phyloP scores from a whole-genome alignment of 2,329 filamentous ascomycete genomes.

The Colletotrichum aenigma region DNA sequence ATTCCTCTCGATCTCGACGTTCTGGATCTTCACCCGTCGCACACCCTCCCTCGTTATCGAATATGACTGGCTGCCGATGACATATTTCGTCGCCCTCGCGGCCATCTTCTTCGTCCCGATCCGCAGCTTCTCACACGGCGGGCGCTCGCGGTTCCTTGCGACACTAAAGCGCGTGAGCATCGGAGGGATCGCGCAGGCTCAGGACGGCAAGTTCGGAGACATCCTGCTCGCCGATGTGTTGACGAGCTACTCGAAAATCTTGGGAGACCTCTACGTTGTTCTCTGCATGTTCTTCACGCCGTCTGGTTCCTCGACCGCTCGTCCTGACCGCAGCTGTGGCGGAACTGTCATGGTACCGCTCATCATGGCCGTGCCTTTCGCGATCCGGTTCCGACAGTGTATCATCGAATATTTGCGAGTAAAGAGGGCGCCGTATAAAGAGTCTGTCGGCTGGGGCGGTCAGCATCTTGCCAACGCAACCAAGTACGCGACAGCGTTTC shows the following conservation, averaged over 20 bases:
- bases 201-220: constrained; percentile 94
- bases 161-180: constrained; percentile 80
- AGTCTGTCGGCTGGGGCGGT: constrained; percentile 73
- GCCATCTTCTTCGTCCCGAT: constrained; percentile 76
- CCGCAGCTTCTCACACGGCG: constrained; percentile 68
- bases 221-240: constrained; percentile 91
- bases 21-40: constrained; percentile 82
- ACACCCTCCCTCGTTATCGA: constrained; percentile 71
- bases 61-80: constrained; percentile 87
- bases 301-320: constrained; percentile 75
- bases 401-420: constrained; percentile 85
- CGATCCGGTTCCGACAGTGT: constrained; percentile 91
- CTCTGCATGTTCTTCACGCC: constrained; percentile 88
- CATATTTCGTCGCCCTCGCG: constrained; percentile 76
- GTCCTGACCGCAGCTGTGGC: constrained; percentile 82
- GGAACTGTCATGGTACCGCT: constrained; percentile 81
- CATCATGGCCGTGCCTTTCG: constrained; percentile 80
- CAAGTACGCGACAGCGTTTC: constrained; percentile 94
- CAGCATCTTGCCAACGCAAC: constrained; percentile 92
- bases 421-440: constrained; percentile 58
- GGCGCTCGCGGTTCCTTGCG: constrained; percentile 75
- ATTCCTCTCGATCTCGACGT: constrained; percentile 73
- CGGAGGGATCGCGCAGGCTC: constrained; percentile 83
- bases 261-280: constrained; percentile 87
- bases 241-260: constrained; percentile 91